phyloP scores from a whole-genome alignment of 169 alveolate species.

The Plasmodium yoelii region DNA sequence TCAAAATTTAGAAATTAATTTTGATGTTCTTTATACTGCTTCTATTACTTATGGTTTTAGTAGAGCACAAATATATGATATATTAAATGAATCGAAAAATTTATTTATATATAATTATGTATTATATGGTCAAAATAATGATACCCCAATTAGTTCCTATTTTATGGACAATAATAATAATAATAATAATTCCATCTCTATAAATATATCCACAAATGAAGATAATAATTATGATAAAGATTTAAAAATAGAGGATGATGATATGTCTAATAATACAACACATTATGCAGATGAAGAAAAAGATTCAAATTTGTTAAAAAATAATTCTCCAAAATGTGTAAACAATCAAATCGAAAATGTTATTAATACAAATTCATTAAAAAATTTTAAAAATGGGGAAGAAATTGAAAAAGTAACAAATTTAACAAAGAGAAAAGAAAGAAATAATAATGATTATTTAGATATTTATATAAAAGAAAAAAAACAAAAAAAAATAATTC shows the following conservation, averaged over 20 bases:
- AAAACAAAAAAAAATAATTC: constrained; percentile 6
- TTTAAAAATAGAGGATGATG: background rate
- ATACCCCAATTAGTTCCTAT: background rate
- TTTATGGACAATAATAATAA: background rate
- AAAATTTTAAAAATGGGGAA: background rate
- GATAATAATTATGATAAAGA: background rate
- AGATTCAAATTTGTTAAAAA: background rate
- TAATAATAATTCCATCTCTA: background rate
- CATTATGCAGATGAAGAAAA: background rate
- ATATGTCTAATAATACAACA: background rate
- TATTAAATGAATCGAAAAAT: constrained; percentile 37
- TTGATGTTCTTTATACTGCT: constrained; percentile 44
- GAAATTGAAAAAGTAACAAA: background rate
- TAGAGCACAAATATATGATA: constrained; percentile 56
- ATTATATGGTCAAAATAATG: background rate
- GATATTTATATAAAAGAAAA: background rate
- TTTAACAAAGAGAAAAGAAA: background rate
- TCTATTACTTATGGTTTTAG: constrained; percentile 63
- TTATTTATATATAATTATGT: constrained; percentile 32
- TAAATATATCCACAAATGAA: background rate
- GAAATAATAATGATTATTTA: background rate
- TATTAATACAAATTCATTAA: background rate
- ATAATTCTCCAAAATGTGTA: too few relatives aligned
- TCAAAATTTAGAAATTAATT: background rate
- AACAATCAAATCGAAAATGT: background rate